A percentile compares a stretch with the other conserved stretches of the same genome.
phyloP scores from a whole-genome alignment of 441 rosid species.

The Arabidopsis hybrid region DNA sequence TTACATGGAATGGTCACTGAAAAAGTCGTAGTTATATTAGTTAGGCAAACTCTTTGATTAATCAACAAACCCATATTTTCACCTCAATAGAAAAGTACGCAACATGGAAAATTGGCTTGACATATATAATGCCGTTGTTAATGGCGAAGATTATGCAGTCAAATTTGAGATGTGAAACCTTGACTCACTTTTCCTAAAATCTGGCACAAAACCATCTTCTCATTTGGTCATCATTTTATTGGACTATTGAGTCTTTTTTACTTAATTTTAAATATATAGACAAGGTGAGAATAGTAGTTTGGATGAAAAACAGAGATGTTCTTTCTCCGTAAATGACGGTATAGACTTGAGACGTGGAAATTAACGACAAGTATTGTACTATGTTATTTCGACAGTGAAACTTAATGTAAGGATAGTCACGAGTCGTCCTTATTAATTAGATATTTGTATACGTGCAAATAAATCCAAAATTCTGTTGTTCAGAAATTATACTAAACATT shows the following conservation, averaged over 20 bases:
- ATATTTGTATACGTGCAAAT: not conserved
- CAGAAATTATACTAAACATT: not conserved
- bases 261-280: not conserved
- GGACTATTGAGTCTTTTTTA: not conserved
- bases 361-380: not conserved
- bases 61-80: conserved; percentile 1
- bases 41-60: not conserved
- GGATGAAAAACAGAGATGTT: not conserved
- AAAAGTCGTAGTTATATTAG: conserved; percentile 11
- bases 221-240: conserved; percentile 17
- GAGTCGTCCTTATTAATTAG: conserved; percentile 10
- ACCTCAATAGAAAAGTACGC: conserved; percentile 11
- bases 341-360: conserved; percentile 10
- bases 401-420: conserved; percentile 20
- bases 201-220: conserved; percentile 37
- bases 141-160: conserved; percentile 30
- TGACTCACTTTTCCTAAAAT: conserved; percentile 35
- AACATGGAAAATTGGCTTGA: conserved; percentile 1
- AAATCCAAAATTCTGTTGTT: conserved; percentile 24
- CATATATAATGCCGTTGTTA: conserved; percentile 14
- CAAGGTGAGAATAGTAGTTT: conserved; percentile 1
- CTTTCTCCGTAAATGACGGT: conserved; percentile 22
- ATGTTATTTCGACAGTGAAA: conserved; percentile 2
- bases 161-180: conserved; percentile 35
- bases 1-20: conserved; percentile 16